A percentile compares a stretch with the other conserved stretches of the same genome.
phyloP scores from a whole-genome alignment of 495 filamentous ascomycete species.

The Xylaria cubensis region DNA sequence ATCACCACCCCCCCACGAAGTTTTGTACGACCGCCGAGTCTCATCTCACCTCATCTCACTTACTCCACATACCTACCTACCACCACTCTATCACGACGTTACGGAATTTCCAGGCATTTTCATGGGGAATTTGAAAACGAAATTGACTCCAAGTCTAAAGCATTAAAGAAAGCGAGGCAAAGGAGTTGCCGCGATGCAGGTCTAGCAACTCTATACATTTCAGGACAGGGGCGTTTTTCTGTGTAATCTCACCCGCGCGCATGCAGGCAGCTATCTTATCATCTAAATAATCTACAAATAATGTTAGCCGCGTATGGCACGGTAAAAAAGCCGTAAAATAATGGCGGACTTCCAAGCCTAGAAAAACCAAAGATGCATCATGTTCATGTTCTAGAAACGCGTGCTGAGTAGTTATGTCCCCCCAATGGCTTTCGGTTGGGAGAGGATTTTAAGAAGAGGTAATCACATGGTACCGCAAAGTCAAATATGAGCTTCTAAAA shows the following conservation, averaged over 20 bases:
- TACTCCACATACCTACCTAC: background rate
- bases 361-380: background rate
- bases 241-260: background rate
- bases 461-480: background rate
- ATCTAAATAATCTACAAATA: background rate
- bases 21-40: background rate
- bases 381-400: background rate
- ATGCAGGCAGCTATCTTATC: background rate
- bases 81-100: constrained; percentile 8
- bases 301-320: background rate
- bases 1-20: background rate
- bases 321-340: background rate
- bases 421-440: too few relatives aligned
- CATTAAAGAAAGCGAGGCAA: background rate
- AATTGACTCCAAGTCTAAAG: background rate
- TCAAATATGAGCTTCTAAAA: background rate
- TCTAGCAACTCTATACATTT: background rate
- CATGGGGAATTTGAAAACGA: background rate
- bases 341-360: background rate
- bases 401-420: too few relatives aligned
- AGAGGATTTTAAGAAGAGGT: too few relatives aligned
- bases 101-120: background rate
- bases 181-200: background rate
- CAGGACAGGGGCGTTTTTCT: background rate
- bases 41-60: background rate